These are phyloP conservation scores for Kalaharituber pfeilii DNA, from an alignment of 2,329 filamentous ascomycete genomes.

Conservation along the genomic window DNA sequence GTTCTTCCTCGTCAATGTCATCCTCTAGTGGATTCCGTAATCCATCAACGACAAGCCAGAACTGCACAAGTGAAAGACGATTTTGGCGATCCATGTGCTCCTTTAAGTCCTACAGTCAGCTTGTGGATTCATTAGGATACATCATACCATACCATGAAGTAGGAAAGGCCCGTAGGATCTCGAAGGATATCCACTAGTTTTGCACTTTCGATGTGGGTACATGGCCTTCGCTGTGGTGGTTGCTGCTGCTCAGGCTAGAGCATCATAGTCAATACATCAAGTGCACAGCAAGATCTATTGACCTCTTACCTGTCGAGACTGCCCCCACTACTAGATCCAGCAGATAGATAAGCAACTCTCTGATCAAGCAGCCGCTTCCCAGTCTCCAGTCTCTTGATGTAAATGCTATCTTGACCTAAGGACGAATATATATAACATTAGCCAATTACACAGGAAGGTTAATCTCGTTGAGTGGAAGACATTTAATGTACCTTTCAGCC, in stretches of 20 bases:
- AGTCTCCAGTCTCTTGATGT: constrained; percentile 76
- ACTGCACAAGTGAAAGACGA: constrained; percentile 80
- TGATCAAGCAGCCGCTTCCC: constrained; percentile 82
- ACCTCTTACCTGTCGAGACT: constrained; percentile 13
- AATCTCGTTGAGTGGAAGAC: no score
- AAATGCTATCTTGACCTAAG: constrained; percentile 50
- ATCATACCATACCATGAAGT: constrained; percentile 65
- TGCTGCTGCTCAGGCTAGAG: neutral
- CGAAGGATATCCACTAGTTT: constrained; percentile 73
- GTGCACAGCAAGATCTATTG: no score
- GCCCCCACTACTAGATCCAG: constrained; percentile 38
- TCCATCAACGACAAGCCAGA: constrained; percentile 95
- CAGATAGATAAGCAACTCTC: constrained; percentile 63
- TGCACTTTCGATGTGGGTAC: constrained; percentile 52
- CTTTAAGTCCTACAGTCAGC: constrained; percentile 2
- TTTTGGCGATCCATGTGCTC: constrained; percentile 93
- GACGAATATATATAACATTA: no score
- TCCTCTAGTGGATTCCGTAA: constrained; percentile 88
- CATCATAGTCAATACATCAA: no score
- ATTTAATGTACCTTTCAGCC: constrained; percentile 41
- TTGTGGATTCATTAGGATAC: neutral
- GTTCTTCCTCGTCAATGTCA: constrained; percentile 47
- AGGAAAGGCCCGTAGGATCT: constrained; percentile 77
- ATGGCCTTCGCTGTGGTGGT: constrained; percentile 5
- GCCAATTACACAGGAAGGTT: no score